phyloP scores from a whole-genome alignment of 2,329 filamentous ascomycete species.

The Aspergillus sclerotialis region DNA sequence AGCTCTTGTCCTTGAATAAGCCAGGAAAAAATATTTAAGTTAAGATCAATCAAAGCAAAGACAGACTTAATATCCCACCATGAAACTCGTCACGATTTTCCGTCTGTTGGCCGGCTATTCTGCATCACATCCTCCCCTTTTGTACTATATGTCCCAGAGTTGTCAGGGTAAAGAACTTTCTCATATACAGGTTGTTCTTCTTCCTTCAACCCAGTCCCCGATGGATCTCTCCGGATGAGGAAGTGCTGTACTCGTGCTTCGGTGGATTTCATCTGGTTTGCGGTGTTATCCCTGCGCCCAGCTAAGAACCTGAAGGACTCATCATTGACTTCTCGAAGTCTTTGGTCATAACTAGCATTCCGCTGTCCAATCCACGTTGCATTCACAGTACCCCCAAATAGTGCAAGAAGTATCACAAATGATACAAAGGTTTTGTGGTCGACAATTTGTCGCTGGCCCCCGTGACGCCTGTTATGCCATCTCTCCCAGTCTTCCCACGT shows the following conservation, averaged over 20 bases:
- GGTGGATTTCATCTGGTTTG: conserved; percentile 37
- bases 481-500: conserved; percentile 98
- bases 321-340: conserved; percentile 60
- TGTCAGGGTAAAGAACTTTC: conserved; percentile 19
- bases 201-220: conserved; percentile 38
- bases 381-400: conserved; percentile 66
- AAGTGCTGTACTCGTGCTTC: conserved; percentile 71
- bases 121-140: not conserved
- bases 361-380: conserved; percentile 60
- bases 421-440: conserved; percentile 72
- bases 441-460: conserved; percentile 48
- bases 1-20: too few species aligned
- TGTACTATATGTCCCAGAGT: not conserved
- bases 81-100: too few species aligned
- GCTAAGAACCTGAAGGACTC: conserved; percentile 52
- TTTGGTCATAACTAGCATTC: conserved; percentile 56
- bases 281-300: conserved; percentile 47
- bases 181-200: conserved; percentile 37
- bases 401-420: conserved; percentile 62
- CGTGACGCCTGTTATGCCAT: conserved; percentile 56
- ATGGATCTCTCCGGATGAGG: conserved; percentile 62
- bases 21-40: too few species aligned
- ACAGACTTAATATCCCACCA: too few species aligned
- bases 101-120: not conserved
- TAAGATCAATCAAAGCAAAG: too few species aligned